These are phyloP conservation scores for Coemansia sp. DNA, from an alignment of 192 early-diverging fungal species.

Conservation along the genomic window DNA sequence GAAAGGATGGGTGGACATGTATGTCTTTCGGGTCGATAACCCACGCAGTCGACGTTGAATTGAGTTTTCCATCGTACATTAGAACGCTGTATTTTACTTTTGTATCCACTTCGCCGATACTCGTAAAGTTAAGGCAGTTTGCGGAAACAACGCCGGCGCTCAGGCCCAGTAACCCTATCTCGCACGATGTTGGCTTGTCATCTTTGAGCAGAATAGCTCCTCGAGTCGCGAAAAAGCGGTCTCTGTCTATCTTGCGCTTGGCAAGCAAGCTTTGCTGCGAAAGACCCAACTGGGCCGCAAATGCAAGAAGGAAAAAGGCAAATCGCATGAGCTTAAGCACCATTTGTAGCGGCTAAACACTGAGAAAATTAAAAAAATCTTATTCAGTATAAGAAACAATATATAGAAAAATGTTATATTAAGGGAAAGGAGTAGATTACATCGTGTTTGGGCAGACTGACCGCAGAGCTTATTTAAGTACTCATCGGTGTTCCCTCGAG, in stretches of 20 bases:
- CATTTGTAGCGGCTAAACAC: not conserved
- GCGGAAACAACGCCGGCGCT: not conserved
- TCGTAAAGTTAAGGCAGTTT: not conserved
- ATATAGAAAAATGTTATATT: no score
- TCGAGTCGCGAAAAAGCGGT: not conserved
- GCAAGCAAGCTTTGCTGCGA: not conserved
- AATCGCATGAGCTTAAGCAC: not conserved
- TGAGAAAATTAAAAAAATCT: not conserved
- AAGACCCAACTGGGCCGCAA: not conserved
- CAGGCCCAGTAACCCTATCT: not conserved
- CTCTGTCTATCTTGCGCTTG: not conserved
- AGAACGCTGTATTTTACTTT: not conserved
- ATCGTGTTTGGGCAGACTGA: no score
- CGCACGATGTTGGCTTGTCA: not conserved
- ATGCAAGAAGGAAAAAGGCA: not conserved
- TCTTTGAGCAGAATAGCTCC: slow-evolving; percentile 1
- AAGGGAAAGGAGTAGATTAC: no score
- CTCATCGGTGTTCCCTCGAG: no score
- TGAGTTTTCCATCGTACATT: not conserved
- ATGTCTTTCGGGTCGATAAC: not conserved
- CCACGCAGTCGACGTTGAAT: not conserved
- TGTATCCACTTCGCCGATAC: not conserved
- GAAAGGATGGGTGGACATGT: not conserved
- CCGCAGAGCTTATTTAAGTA: no score
- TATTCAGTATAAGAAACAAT: not conserved